Evolutionary conservation across 106 monocot genomes (phyloP).

Genomic region (Allium fistulosum): DNA sequence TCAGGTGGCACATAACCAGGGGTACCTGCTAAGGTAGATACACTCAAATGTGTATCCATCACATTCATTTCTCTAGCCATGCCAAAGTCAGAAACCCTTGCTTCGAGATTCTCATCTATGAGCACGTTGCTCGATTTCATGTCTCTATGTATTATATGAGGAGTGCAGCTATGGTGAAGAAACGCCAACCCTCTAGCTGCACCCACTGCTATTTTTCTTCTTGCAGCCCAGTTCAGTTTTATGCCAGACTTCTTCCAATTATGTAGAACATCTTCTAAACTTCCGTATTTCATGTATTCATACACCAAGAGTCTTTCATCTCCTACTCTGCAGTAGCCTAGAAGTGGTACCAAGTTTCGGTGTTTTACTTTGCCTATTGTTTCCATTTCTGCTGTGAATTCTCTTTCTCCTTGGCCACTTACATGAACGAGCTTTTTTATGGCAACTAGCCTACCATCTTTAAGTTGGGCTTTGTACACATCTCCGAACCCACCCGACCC

Average conservation of each 20-base stretch:
- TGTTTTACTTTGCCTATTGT: slow-evolving; percentile 88
- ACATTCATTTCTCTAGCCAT: slow-evolving; percentile 85
- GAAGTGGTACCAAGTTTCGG: slow-evolving; percentile 71
- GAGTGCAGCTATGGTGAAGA: slow-evolving; percentile 87
- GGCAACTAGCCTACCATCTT: slow-evolving; percentile 64
- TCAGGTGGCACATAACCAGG: slow-evolving; percentile 91
- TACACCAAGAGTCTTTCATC: slow-evolving; percentile 77
- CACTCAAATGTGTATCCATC: slow-evolving; percentile 85
- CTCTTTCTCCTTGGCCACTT: slow-evolving; percentile 78
- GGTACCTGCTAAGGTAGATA: slow-evolving; percentile 76
- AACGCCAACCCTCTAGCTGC: slow-evolving; percentile 72
- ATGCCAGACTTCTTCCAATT: slow-evolving; percentile 34
- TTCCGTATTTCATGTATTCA: slow-evolving; percentile 83
- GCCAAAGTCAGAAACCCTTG: slow-evolving; percentile 85
- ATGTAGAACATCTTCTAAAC: slow-evolving; percentile 72
- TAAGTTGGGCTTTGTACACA: slow-evolving; percentile 76
- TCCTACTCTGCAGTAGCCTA: slow-evolving; percentile 74
- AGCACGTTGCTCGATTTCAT: slow-evolving; percentile 97
- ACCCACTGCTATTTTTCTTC: slow-evolving; percentile 76
- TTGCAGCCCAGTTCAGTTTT: slow-evolving; percentile 51
- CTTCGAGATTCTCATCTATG: slow-evolving; percentile 66
- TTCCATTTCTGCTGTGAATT: slow-evolving; percentile 91
- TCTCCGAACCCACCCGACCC: slow-evolving; percentile 90
- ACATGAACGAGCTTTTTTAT: slow-evolving; percentile 79
- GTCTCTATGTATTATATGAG: slow-evolving; percentile 93